Percentiles rank a stretch among this genome's conserved stretches.
phyloP scores from a whole-genome alignment of 768 basidiomycete genomes.

The Boletus sp. region DNA sequence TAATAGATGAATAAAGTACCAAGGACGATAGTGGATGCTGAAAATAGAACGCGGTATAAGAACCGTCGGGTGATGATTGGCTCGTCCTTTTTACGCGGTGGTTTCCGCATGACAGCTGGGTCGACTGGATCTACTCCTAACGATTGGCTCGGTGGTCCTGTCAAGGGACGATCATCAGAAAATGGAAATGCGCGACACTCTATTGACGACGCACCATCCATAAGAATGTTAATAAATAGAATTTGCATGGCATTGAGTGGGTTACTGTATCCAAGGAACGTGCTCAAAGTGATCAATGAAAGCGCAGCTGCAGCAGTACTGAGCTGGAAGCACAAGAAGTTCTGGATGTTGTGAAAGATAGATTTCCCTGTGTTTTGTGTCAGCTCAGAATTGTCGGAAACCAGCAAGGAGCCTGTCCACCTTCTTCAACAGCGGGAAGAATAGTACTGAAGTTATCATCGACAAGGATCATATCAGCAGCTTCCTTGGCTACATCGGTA shows the following conservation, averaged over 20 bases:
- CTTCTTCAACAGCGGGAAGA: conserved; percentile 91
- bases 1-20: conserved; percentile 88
- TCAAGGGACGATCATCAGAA: neutral
- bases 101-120: conserved; percentile 86
- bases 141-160: conserved; percentile 92
- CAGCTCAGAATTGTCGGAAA: neutral
- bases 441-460: conserved; percentile 98
- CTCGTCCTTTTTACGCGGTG: conserved; percentile 90
- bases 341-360: conserved; percentile 98
- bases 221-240: conserved; percentile 97
- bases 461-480: conserved; percentile 94
- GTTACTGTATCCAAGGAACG: conserved; percentile 84
- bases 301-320: conserved; percentile 97
- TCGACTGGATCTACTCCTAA: conserved; percentile 97
- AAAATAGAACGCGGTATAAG: conserved; percentile 83
- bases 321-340: conserved; percentile 95
- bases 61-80: conserved; percentile 78
- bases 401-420: conserved; percentile 35
- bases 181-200: neutral
- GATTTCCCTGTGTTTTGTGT: conserved; percentile 68
- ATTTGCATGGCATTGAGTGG: conserved; percentile 99
- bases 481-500: conserved; percentile 99
- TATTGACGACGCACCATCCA: conserved; percentile 70
- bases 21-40: conserved; percentile 85
- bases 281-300: conserved; percentile 92